A percentile compares a stretch with the other conserved stretches of the same genome.
Evolutionary conservation across 1,139 yeast species (phyloP).

Genomic region (Kluyveromyces sp.): DNA sequence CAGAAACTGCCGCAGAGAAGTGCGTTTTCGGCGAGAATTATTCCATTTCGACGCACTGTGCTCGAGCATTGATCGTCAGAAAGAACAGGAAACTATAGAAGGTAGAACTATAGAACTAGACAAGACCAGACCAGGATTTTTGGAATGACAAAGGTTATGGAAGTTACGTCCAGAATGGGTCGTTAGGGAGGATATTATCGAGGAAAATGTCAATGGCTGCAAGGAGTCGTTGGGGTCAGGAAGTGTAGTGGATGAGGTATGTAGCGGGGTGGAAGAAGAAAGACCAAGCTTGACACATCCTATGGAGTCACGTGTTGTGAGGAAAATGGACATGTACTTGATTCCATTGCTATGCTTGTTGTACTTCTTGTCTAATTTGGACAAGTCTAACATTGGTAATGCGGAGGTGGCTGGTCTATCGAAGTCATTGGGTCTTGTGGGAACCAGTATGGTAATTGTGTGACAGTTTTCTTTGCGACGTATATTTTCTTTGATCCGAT

Average conservation of each 20-base stretch:
- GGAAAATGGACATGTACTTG: constrained; percentile 44
- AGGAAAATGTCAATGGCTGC: background rate
- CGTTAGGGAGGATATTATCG: background rate
- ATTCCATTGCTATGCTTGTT: constrained; percentile 47
- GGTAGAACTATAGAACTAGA: too few relatives aligned
- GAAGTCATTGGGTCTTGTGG: constrained; percentile 40
- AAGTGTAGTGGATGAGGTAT: background rate
- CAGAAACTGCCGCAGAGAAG: too few relatives aligned
- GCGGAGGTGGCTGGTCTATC: constrained; percentile 53
- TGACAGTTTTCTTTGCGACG: constrained; percentile 49
- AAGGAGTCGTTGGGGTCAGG: background rate
- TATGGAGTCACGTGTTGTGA: constrained; percentile 36
- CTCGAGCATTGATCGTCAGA: too few relatives aligned
- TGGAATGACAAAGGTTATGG: background rate
- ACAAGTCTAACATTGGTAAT: constrained; percentile 52
- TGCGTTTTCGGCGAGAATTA: too few relatives aligned
- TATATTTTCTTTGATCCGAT: constrained; percentile 48
- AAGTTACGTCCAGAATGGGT: background rate
- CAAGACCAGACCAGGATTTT: too few relatives aligned
- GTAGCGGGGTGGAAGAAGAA: constrained; percentile 10
- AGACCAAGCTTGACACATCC: constrained; percentile 24
- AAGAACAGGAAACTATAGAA: too few relatives aligned
- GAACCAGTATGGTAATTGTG: constrained; percentile 43
- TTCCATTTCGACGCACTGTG: too few relatives aligned
- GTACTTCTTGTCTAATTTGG: constrained; percentile 49